Percentiles rank a stretch among this genome's conserved stretches.
phyloP scores from a whole-genome alignment of 208 protist species.

The Perkinsela sp. region DNA sequence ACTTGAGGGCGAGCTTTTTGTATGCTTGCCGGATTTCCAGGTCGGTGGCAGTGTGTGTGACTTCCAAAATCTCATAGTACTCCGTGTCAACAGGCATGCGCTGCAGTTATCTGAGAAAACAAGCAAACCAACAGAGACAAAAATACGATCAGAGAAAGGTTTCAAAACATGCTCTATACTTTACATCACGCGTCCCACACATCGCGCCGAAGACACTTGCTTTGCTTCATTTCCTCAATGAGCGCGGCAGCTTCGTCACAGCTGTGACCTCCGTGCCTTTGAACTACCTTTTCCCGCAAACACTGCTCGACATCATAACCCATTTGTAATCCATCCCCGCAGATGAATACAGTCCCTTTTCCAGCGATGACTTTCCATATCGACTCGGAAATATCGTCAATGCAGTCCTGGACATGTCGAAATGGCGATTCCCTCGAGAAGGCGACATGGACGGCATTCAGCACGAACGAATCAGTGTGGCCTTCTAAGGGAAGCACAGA shows the following conservation, averaged over 20 bases:
- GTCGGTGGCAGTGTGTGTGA: constrained; percentile 28
- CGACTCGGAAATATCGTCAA: neutral
- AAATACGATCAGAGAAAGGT: too few relatives aligned
- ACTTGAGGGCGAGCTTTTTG: constrained; percentile 34
- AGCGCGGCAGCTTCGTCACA: neutral
- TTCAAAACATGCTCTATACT: neutral
- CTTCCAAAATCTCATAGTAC: constrained; percentile 41
- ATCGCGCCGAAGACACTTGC: neutral
- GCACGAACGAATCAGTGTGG: neutral
- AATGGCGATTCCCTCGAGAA: neutral
- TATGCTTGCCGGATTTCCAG: constrained; percentile 61
- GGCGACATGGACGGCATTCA: neutral
- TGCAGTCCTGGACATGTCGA: neutral
- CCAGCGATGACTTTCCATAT: neutral
- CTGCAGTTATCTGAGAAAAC: neutral
- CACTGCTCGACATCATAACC: neutral
- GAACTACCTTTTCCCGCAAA: neutral
- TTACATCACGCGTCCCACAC: neutral
- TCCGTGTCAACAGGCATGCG: constrained; percentile 53
- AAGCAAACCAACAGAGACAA: neutral
- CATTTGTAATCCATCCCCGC: neutral
- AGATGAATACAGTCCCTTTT: neutral
- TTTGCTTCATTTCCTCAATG: neutral
- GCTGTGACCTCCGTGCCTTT: neutral
- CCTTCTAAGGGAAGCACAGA: neutral